A percentile compares a stretch with the other conserved stretches of the same genome.
Conservation (phyloP, 2,329 filamentous ascomycete species). For the Aspergillus jensenii region DNA sequence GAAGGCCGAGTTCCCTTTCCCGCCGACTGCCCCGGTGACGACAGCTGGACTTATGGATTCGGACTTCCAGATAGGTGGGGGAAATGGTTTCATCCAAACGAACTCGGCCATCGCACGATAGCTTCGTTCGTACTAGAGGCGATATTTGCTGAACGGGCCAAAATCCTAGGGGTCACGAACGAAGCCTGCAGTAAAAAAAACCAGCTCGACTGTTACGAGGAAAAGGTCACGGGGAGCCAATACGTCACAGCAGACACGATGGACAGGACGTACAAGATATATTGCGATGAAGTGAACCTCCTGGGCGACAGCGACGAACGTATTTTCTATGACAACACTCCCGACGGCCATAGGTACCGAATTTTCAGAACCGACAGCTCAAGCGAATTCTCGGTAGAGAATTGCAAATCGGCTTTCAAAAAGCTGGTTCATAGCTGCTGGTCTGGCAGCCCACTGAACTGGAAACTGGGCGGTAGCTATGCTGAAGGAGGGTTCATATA, state of each 20-base stretch:
- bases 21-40: background rate
- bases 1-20: background rate
- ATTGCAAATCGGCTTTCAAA: conserved; percentile 3
- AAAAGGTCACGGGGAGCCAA: background rate
- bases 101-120: conserved; percentile 17
- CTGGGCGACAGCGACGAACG: background rate
- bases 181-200: background rate
- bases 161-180: background rate
- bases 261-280: background rate
- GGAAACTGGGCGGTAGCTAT: conserved; percentile 18
- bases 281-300: background rate
- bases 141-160: conserved; percentile 2
- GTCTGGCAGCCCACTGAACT: conserved; percentile 17
- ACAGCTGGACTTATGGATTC: conserved; percentile 2
- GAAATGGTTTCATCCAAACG: conserved; percentile 37
- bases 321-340: conserved; percentile 2
- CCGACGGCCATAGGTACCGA: conserved; percentile 5
- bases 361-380: background rate
- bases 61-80: conserved; percentile 30
- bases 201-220: background rate
- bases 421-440: conserved; percentile 17
- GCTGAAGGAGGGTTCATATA: background rate
- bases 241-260: background rate
- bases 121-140: conserved; percentile 12
- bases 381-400: background rate